A percentile compares a stretch with the other conserved stretches of the same genome.
Evolutionary conservation across 768 basidiomycete genomes (phyloP).

Genomic region (Mycena vulgaris): DNA sequence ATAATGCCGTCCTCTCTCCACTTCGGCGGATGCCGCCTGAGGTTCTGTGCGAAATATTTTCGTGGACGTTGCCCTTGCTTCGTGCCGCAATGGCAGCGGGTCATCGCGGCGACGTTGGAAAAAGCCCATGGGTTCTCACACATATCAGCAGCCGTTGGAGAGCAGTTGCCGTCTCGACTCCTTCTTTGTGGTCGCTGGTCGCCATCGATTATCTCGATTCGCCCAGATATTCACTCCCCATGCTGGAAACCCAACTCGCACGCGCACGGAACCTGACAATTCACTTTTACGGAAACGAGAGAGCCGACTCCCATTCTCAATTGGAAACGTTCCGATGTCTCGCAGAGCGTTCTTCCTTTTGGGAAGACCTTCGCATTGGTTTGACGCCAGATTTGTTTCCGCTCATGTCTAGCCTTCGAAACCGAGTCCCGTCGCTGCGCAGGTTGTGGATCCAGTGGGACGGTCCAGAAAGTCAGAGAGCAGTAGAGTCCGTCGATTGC

Average conservation of each 20-base stretch:
- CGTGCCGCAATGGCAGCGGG: not conserved
- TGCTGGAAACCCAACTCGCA: not conserved
- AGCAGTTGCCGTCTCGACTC: not conserved
- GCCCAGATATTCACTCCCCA: not conserved
- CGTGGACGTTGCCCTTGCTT: not conserved
- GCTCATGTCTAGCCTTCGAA: not conserved
- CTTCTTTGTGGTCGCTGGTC: conserved; percentile 19
- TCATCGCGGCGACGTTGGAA: not conserved
- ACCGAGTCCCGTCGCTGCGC: not conserved
- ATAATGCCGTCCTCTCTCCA: not conserved
- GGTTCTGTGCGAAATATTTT: too few relatives aligned
- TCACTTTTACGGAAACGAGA: not conserved
- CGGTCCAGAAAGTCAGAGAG: not conserved
- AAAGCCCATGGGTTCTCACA: conserved; percentile 15
- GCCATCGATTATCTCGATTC: not conserved
- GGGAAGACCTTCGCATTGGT: conserved; percentile 2
- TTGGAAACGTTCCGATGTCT: not conserved
- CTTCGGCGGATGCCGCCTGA: too few relatives aligned
- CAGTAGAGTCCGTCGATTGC: not conserved
- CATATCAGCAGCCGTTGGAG: not conserved
- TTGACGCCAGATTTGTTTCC: not conserved
- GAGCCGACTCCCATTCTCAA: not conserved
- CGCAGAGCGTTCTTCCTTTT: not conserved
- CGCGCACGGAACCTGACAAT: not conserved
- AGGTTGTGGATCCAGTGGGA: not conserved